Evolutionary conservation across 805 yeast species (phyloP).

Genomic region (Lipomyces orientalis): DNA sequence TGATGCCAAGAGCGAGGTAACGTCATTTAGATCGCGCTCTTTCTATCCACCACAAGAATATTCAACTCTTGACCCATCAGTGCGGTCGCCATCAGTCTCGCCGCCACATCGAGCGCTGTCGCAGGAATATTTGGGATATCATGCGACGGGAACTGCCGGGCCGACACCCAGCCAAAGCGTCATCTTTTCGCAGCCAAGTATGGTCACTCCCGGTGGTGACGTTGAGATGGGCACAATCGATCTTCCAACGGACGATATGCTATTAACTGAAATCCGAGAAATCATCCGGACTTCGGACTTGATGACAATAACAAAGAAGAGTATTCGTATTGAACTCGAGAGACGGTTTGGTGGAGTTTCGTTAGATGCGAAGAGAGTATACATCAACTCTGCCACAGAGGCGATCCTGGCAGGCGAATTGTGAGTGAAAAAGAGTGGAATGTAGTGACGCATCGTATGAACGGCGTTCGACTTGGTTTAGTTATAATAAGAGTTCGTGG

Average conservation of each 20-base stretch:
- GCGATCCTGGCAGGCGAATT: conserved; percentile 50
- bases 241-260: conserved; percentile 47
- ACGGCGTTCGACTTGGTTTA: not conserved
- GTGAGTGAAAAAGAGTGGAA: conserved; percentile 22
- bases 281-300: conserved; percentile 49
- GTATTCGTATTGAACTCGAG: conserved; percentile 47
- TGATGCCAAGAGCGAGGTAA: conserved; percentile 25
- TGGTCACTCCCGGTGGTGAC: conserved; percentile 27
- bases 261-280: conserved; percentile 47
- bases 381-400: conserved; percentile 49
- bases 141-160: not conserved
- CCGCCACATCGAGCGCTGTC: not conserved
- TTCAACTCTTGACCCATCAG: conserved; percentile 3
- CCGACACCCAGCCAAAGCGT: not conserved
- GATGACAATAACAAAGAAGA: conserved; percentile 49
- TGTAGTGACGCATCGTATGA: not conserved
- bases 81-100: conserved; percentile 13
- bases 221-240: conserved; percentile 40
- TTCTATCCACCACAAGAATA: conserved; percentile 21
- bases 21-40: conserved; percentile 20
- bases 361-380: conserved; percentile 46
- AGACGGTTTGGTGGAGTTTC: conserved; percentile 45
- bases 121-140: not conserved
- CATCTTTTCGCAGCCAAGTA: conserved; percentile 19
- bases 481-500: not conserved